Evolutionary conservation across 768 basidiomycete species (phyloP), one percentile per base, ranked within the genome.

Genomic region (Suillus weaverae): DNA sequence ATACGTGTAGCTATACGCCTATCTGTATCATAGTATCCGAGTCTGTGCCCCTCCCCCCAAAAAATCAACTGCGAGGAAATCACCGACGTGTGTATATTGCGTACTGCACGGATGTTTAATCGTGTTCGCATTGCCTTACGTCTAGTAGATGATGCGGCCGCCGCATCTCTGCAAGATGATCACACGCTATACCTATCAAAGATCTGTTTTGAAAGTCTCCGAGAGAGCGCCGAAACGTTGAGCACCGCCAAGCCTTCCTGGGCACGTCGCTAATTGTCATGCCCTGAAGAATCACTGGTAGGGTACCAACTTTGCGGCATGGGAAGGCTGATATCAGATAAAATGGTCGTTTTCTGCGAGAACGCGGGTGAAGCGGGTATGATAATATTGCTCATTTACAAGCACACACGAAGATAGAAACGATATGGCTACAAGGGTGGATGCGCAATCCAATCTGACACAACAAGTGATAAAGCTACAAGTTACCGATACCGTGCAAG

Each of bases 401-500:
- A 46, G 39, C 43, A 39, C 38, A 32, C 30, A 61, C 33, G 36
- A 60, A 10, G 9, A 33, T 13, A 32, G 44, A 43, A 20, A 57
- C 16, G 16, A 57, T 57, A 57, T 39, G 56, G 56, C 38, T 57
- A 57, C 56, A 57, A 7, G 18, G 26, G 26, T 57, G 38, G 56
- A 13, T 22, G 2, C 20, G 14, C 30, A 18, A 51, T 32, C 30
- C 30, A 18, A 51, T 38, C 56, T 5, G 38, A 57, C 56, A 57
- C 56, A 26, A 26, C 38, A 39, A 16, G 22, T 39, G 38, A 57
- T 57, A 57, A 39, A 39, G 56, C 56, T 57, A 57, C 56, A 57
- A 39, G 26, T 57, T 26, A 56, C 38, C 55, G 22, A 56, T 38
- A 57, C 56, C 60, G 59, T 39, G 59, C 55, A 62, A 36, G 16